These are phyloP conservation scores for Brassica hybrid DNA, from an alignment of 441 rosid species.

Conservation along the genomic window DNA sequence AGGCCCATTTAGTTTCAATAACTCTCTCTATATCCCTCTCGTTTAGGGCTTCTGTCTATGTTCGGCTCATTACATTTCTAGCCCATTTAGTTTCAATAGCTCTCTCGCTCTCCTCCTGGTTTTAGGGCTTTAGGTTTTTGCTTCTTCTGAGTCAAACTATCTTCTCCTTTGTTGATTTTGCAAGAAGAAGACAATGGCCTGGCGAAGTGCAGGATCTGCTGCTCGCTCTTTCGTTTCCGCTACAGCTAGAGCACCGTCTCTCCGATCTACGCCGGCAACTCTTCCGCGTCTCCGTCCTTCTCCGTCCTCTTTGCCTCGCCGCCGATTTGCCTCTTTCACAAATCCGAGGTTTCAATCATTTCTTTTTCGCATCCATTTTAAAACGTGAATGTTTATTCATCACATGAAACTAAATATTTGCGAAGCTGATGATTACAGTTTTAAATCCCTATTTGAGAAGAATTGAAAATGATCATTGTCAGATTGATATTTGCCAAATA, in stretches of 20 bases:
- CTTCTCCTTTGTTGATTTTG: conserved; percentile 9
- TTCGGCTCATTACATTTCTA: background rate
- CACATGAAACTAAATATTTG: background rate
- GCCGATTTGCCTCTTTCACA: conserved; percentile 58
- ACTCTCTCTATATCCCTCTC: background rate
- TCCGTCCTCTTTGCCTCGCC: conserved; percentile 53
- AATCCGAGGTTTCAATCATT: conserved; percentile 54
- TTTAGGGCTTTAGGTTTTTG: background rate
- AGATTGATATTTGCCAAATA: background rate
- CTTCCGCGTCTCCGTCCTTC: conserved; percentile 49
- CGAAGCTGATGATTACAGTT: conserved; percentile 4
- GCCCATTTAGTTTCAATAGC: background rate
- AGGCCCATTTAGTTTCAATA: background rate
- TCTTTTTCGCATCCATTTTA: background rate
- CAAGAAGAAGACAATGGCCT: conserved; percentile 43
- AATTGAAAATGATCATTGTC: conserved; percentile 2
- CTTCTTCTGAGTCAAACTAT: background rate
- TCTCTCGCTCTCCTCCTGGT: background rate
- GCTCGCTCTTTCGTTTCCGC: conserved; percentile 47
- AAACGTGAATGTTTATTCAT: background rate
- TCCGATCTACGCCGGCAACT: conserved; percentile 58
- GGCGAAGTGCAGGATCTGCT: conserved; percentile 51
- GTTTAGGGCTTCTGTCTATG: background rate
- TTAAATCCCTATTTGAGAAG: background rate
- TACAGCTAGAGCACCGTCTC: conserved; percentile 59